These are phyloP conservation scores for Volutella citrinella DNA, from an alignment of 2,329 filamentous ascomycete species.

Conservation along the genomic window DNA sequence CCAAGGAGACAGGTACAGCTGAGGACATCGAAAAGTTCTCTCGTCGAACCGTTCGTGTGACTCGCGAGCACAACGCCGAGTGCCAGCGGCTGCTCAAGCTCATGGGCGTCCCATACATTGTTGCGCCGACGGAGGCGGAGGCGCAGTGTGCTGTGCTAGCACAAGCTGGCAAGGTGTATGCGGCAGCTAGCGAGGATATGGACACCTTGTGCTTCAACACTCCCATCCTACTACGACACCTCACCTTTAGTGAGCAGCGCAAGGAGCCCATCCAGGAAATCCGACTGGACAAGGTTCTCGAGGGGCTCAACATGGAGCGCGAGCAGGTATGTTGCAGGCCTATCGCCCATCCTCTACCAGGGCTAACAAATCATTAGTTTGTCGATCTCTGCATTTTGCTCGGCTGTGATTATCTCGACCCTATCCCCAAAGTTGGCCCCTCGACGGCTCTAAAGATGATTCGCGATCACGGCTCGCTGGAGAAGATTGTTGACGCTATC, in stretches of 20 bases:
- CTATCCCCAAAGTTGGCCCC: constrained; percentile 90
- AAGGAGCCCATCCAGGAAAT: constrained; percentile 99
- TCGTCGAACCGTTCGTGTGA: constrained; percentile 86
- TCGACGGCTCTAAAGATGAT: constrained; percentile 91
- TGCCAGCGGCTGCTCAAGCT: constrained; percentile 87
- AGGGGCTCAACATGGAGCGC: constrained; percentile 83
- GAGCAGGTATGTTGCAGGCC: constrained; percentile 66
- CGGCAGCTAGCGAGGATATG: constrained; percentile 97
- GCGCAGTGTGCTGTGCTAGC: constrained; percentile 93
- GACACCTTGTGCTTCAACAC: constrained; percentile 95
- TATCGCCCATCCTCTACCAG: neutral
- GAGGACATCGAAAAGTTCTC: constrained; percentile 99
- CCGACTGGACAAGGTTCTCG: constrained; percentile 78
- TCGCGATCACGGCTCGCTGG: constrained; percentile 83
- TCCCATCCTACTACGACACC: constrained; percentile 84
- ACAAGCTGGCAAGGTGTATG: constrained; percentile 90
- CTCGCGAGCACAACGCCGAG: constrained; percentile 93
- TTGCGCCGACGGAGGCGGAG: constrained; percentile 95
- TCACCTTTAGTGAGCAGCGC: constrained; percentile 95
- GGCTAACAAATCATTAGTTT: constrained; percentile 56
- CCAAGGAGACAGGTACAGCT: constrained; percentile 94
- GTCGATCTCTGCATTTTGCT: constrained; percentile 97
- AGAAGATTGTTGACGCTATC: constrained; percentile 80
- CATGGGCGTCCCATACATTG: constrained; percentile 94
- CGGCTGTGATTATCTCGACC: constrained; percentile 96